Conservation (phyloP, 768 basidiomycete genomes). For the Suillus occidentalis region DNA sequence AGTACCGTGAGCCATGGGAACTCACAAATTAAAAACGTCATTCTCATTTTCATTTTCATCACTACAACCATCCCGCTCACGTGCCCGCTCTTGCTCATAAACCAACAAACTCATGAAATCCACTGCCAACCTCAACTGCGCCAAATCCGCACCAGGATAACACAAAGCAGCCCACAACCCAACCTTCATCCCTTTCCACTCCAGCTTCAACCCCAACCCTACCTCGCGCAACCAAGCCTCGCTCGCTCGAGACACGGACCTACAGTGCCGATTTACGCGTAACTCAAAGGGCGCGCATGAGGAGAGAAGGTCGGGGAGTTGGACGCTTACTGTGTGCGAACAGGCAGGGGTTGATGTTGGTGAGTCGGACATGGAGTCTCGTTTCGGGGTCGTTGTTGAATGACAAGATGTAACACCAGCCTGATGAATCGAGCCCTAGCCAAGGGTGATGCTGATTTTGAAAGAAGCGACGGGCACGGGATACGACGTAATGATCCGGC, state of each 20-base stretch:
- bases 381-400: conserved; percentile 12
- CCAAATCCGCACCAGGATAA: conserved; percentile 53
- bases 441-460: neutral
- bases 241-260: conserved; percentile 26
- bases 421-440: neutral
- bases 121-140: conserved; percentile 52
- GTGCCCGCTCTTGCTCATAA: conserved; percentile 21
- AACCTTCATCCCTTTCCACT: conserved; percentile 33
- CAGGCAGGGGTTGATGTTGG: neutral
- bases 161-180: conserved; percentile 60
- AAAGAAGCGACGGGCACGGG: neutral
- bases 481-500: conserved; percentile 1
- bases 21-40: conserved; percentile 24
- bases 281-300: conserved; percentile 26
- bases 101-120: conserved; percentile 50
- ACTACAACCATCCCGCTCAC: neutral
- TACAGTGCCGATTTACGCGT: conserved; percentile 29
- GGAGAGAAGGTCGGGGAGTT: conserved; percentile 28
- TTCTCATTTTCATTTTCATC: conserved; percentile 20
- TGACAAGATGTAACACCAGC: no score
- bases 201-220: conserved; percentile 22
- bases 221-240: conserved; percentile 28
- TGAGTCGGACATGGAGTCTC: neutral
- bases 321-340: conserved; percentile 23
- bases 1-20: conserved; percentile 1